phyloP scores from a whole-genome alignment of 495 filamentous ascomycete species.

The Tuber magnatum region DNA sequence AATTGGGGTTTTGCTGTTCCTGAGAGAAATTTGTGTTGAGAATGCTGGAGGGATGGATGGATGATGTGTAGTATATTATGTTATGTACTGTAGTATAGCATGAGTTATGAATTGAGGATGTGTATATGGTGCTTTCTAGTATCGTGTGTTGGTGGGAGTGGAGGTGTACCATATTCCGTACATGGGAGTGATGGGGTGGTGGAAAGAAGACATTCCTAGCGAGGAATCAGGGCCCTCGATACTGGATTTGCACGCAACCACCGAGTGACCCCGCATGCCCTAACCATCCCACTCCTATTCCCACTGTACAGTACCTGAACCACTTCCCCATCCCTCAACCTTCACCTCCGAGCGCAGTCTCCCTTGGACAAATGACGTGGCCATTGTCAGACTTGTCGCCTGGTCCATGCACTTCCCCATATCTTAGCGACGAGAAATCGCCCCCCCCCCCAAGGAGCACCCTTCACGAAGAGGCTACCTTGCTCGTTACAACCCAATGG shows the following conservation, averaged over 20 bases:
- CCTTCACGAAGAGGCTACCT: not conserved
- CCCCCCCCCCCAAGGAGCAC: not conserved
- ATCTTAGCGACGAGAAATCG: not conserved
- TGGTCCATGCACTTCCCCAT: not conserved
- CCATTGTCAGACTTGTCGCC: not conserved
- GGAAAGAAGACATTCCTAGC: too few relatives aligned
- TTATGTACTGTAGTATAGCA: slow-evolving; percentile 4
- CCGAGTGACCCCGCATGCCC: not conserved
- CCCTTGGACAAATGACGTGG: not conserved
- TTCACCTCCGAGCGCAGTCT: not conserved
- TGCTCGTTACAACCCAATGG: not conserved
- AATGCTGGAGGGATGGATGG: not conserved
- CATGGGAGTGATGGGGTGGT: too few relatives aligned
- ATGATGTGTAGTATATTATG: not conserved
- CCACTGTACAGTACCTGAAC: not conserved
- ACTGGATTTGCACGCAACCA: too few relatives aligned
- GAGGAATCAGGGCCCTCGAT: too few relatives aligned
- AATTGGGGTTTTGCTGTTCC: not conserved
- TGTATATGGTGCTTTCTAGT: not conserved
- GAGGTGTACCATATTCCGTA: not conserved
- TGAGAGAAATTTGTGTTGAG: not conserved
- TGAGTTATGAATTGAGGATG: not conserved
- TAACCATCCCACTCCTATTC: not conserved
- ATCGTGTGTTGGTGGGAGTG: not conserved
- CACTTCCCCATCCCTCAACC: not conserved